Conservation (phyloP, 768 basidiomycete species). For the Psilocybe cubensis region DNA sequence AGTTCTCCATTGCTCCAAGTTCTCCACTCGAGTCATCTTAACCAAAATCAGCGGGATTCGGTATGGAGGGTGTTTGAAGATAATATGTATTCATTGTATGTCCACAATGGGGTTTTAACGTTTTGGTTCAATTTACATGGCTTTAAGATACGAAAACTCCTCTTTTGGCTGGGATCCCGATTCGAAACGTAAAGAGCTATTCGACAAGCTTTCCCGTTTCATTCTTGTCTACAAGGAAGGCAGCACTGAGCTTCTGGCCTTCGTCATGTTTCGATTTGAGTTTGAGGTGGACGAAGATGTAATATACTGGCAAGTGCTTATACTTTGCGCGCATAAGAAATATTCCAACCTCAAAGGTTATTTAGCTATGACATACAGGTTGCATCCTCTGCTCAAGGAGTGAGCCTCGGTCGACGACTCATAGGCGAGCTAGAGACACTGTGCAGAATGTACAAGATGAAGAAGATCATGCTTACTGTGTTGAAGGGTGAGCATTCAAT, state of each 20-base stretch:
- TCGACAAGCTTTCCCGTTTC: conserved; percentile 62
- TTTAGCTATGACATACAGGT: conserved; percentile 82
- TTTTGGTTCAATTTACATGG: not conserved
- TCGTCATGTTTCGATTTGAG: conserved; percentile 76
- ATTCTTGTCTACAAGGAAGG: conserved; percentile 42
- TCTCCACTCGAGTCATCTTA: conserved; percentile 28
- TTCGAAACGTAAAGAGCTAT: conserved; percentile 62
- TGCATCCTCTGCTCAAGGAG: conserved; percentile 39
- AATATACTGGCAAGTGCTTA: conserved; percentile 64
- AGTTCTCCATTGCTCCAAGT: conserved; percentile 21
- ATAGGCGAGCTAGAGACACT: conserved; percentile 53
- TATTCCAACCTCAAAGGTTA: not conserved
- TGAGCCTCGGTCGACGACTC: conserved; percentile 63
- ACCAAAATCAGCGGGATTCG: conserved; percentile 35
- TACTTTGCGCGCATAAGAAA: not conserved
- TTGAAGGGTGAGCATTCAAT: conserved; percentile 58
- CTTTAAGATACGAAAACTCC: conserved; percentile 52
- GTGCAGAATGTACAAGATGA: conserved; percentile 57
- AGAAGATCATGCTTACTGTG: conserved; percentile 76
- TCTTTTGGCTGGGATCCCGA: conserved; percentile 70
- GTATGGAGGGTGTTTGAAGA: conserved; percentile 57
- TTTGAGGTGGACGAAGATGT: conserved; percentile 60
- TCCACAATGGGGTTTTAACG: not conserved
- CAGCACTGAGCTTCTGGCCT: conserved; percentile 35
- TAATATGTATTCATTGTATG: conserved; percentile 61